These are phyloP conservation scores for Blastobotrys capitulatus DNA, from an alignment of 1,139 yeast species.

Conservation along the genomic window DNA sequence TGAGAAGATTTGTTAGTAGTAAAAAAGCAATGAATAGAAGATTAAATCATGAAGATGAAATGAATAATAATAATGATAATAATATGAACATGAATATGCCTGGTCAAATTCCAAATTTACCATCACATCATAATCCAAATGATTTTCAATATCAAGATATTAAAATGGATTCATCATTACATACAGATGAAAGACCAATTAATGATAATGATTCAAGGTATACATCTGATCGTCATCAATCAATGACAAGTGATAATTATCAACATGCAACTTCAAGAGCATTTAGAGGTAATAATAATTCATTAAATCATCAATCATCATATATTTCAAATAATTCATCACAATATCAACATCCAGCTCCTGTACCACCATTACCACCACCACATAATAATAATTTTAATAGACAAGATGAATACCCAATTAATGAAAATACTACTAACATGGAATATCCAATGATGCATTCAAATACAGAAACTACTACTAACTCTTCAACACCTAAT, in stretches of 20 bases:
- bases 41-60: constrained; percentile 18
- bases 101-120: background rate
- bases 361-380: background rate
- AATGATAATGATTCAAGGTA: background rate
- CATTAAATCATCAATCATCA: background rate
- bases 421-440: constrained; percentile 9
- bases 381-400: background rate
- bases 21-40: constrained; percentile 37
- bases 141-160: background rate
- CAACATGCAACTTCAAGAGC: constrained; percentile 14
- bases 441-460: constrained; percentile 22
- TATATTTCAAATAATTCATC: background rate
- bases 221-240: background rate
- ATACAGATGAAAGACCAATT: background rate
- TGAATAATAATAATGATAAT: background rate
- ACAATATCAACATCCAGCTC: background rate
- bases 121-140: background rate
- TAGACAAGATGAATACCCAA: constrained; percentile 10
- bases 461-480: constrained; percentile 7
- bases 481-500: background rate
- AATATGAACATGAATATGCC: background rate
- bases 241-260: constrained; percentile 10
- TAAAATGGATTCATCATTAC: background rate
- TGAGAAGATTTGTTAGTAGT: constrained; percentile 49
- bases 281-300: constrained; percentile 7